Base-by-base conservation (phyloP, 306 rosid genomes). In the Citrullus colocynthis region DNA sequence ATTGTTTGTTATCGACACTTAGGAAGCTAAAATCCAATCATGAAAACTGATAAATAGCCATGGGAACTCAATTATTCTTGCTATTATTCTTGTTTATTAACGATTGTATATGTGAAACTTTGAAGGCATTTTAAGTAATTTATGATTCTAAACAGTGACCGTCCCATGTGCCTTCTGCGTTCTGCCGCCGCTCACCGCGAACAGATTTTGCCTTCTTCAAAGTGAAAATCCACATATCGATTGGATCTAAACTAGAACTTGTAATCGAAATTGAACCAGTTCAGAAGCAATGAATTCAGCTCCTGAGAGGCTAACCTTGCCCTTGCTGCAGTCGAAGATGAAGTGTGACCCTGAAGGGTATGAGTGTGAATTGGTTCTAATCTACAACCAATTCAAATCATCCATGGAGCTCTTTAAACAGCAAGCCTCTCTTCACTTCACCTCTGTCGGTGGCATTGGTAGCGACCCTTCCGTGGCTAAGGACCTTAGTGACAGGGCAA, bases 331-430 rank as follows among this genome's bases (percentile, higher is more conserved):
- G 73, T 89, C 96, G 4, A 94, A 89, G 83, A 92, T 94, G 96
- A 92, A 94, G 84, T 86, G 91, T 69, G 98, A 94, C 24, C 98
- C 93, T 0, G 95, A 89, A 80, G 96, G 98, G 32, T 94, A 94
- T 56, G 90, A 85, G 52, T 77, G 89, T 16, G 97, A 94, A 87
- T 86, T 93, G 0, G 77, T 86, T 16, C 88, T 88, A 9, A 45
- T 93, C 44, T 86, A 82, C 74, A 83, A 73, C 82, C 97, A 94
- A 62, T 94, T 94, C 83, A 75, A 86, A 60, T 89, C 98, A 1
- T 89, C 91, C 0, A 55, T 89, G 7, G 95, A 90, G 62, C 90
- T 94, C 77, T 94, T 89, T 49, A 79, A 86, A 78, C 90, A 88
- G 56, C 97, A 94, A 81, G 90, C 91, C 6, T 86, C 85, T 8